These are phyloP conservation scores for Teratosphaeria epicoccoides DNA, from an alignment of 2,329 filamentous ascomycete genomes.

Conservation along the genomic window DNA sequence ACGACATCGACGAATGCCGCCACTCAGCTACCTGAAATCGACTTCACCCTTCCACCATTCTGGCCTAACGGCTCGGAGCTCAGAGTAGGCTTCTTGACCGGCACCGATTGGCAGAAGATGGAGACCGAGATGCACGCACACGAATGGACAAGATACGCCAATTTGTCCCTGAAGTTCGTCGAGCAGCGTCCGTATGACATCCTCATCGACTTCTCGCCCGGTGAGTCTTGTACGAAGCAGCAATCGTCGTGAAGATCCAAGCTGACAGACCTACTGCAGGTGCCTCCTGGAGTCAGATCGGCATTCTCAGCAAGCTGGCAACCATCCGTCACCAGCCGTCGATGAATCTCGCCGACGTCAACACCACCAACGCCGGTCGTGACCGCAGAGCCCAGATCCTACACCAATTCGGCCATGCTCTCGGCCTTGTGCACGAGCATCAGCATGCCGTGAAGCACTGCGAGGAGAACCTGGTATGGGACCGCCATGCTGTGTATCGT, in stretches of 20 bases:
- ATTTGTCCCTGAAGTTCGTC: neutral
- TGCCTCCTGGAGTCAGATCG: neutral
- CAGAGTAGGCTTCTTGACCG: neutral
- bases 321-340: neutral
- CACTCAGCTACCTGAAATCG: neutral
- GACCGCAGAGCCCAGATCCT: neutral
- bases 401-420: neutral
- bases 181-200: neutral
- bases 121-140: neutral
- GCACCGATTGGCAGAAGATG: neutral
- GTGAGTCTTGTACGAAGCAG: neutral
- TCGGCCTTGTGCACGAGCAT: neutral
- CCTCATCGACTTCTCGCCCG: neutral
- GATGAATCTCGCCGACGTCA: neutral
- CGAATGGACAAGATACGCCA: neutral
- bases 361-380: neutral
- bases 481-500: neutral
- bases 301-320: neutral
- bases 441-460: neutral
- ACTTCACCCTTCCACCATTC: neutral
- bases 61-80: neutral
- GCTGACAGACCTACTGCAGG: neutral
- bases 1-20: neutral
- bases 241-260: neutral
- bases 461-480: neutral